phyloP scores from a whole-genome alignment of 805 yeast genomes.

The Saccharomyces paradoxus region DNA sequence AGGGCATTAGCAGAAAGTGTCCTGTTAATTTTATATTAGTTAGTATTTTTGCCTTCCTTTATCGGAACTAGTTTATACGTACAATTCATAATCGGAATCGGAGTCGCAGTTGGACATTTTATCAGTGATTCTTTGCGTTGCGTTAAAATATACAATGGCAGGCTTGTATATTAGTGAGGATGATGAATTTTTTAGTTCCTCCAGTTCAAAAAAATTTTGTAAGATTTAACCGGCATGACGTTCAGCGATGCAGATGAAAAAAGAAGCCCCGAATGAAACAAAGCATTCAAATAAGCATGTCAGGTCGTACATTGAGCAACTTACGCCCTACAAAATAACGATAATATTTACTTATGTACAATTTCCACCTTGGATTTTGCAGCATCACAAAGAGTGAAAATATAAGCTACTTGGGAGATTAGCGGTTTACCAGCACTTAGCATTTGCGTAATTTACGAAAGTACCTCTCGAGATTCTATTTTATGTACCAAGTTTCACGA shows the following conservation, averaged over 20 bases:
- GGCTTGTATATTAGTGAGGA: not conserved
- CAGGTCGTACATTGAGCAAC: not conserved
- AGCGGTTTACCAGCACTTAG: not conserved
- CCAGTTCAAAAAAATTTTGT: not conserved
- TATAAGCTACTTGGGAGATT: not conserved
- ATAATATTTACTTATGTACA: not conserved
- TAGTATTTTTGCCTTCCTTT: not conserved
- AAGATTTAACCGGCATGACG: not conserved
- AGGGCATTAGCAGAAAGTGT: constrained; percentile 41
- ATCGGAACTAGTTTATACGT: constrained; percentile 3
- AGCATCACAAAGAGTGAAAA: not conserved
- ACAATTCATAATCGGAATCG: constrained; percentile 22
- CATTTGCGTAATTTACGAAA: not conserved
- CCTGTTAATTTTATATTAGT: constrained; percentile 4
- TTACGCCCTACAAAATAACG: not conserved
- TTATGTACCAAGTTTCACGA: not conserved
- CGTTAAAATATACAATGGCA: not conserved
- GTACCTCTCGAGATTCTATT: not conserved
- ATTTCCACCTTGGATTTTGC: not conserved
- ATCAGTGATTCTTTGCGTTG: not conserved
- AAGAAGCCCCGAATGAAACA: not conserved
- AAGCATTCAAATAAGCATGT: not conserved
- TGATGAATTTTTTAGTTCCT: not conserved
- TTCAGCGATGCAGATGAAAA: not conserved
- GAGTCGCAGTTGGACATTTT: constrained; percentile 12